A percentile compares a stretch with the other conserved stretches of the same genome.
Evolutionary conservation across 305 asterid genomes (phyloP).

Genomic region (Lippia alba): DNA sequence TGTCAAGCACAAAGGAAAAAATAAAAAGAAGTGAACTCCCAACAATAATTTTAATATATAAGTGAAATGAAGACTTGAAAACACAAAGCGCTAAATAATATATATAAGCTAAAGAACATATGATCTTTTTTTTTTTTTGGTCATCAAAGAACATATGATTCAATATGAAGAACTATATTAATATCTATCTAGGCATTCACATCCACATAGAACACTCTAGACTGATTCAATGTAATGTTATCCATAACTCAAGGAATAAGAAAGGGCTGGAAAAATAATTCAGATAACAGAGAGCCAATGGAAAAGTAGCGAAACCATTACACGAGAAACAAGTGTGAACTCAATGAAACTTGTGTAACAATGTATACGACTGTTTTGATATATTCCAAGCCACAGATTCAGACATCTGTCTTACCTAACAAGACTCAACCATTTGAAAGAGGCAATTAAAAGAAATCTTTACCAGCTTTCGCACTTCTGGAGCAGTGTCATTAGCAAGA

Average conservation of each 20-base stretch:
- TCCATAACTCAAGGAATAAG: conserved; percentile 5
- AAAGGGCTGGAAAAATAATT: conserved; percentile 15
- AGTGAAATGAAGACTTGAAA: neutral
- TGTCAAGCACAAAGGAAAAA: conserved; percentile 41
- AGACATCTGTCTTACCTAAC: neutral
- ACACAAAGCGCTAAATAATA: conserved; percentile 1
- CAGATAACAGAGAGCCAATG: conserved; percentile 26
- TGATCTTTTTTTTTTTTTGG: no score
- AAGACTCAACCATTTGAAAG: conserved; percentile 12
- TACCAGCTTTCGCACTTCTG: conserved; percentile 96
- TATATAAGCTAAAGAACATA: neutral
- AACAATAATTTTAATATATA: conserved; percentile 15
- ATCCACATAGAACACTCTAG: neutral
- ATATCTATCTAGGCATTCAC: conserved; percentile 12
- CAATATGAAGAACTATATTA: neutral
- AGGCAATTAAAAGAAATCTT: conserved; percentile 34
- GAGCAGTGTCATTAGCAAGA: conserved; percentile 83
- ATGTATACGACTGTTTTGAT: conserved; percentile 1
- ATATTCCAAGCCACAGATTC: conserved; percentile 7
- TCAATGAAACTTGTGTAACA: conserved; percentile 3
- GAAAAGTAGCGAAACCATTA: neutral
- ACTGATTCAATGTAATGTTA: neutral
- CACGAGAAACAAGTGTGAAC: conserved; percentile 13
- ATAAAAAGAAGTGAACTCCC: conserved; percentile 5
- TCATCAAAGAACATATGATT: neutral